A percentile compares a stretch with the other conserved stretches of the same genome.
These are phyloP conservation scores for Chaetomium olivaceum DNA, from an alignment of 2,329 filamentous ascomycete species.

Conservation along the genomic window DNA sequence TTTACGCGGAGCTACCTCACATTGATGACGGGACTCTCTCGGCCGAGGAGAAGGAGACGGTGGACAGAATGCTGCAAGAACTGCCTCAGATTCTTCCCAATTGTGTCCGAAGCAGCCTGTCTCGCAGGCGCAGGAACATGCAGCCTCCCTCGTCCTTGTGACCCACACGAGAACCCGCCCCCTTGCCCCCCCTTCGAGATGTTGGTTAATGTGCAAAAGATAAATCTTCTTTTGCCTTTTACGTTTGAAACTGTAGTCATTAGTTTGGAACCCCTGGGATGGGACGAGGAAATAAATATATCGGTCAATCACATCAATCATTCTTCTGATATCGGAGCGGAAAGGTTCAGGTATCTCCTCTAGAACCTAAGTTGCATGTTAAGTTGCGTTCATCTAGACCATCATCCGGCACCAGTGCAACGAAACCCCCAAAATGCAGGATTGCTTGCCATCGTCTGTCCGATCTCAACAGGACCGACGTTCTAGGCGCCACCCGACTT, in stretches of 20 bases:
- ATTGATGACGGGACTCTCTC: neutral
- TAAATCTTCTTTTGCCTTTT: too few species aligned
- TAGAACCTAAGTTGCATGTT: neutral
- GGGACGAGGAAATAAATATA: too few species aligned
- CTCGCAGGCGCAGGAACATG: neutral
- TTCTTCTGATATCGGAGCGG: neutral
- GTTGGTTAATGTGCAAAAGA: too few species aligned
- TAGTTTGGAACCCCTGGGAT: too few species aligned
- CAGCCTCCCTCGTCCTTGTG: neutral
- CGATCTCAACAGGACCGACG: neutral
- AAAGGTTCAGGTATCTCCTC: neutral
- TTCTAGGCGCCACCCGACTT: slow-evolving; percentile 37
- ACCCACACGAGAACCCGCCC: neutral
- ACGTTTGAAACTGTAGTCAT: too few species aligned
- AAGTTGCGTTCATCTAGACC: neutral
- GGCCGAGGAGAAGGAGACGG: neutral
- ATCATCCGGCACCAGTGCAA: too few species aligned
- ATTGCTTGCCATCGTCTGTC: neutral
- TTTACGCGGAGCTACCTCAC: neutral
- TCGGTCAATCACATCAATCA: too few species aligned
- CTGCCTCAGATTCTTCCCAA: neutral
- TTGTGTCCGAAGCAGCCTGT: neutral
- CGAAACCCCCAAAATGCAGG: neutral
- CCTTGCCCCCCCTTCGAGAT: too few species aligned
- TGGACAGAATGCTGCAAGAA: neutral